A percentile compares a stretch with the other conserved stretches of the same genome.
Evolutionary conservation across 768 basidiomycete genomes (phyloP).

Genomic region (Boletus sensibilis): DNA sequence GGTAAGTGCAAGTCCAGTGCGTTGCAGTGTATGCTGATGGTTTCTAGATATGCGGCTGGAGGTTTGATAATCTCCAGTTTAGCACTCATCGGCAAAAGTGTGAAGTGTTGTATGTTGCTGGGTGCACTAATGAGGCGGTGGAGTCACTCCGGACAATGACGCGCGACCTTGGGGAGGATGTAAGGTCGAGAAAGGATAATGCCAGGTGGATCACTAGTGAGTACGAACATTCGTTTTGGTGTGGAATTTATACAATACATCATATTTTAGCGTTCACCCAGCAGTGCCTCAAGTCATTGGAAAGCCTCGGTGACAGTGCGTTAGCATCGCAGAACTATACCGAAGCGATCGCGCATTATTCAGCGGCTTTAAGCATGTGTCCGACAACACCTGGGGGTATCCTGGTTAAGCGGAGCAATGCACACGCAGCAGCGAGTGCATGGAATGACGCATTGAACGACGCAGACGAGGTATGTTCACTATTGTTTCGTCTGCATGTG

Average conservation of each 20-base stretch:
- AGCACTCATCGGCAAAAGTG: background rate
- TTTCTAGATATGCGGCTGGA: constrained; percentile 4
- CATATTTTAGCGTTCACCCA: background rate
- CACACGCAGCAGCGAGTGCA: background rate
- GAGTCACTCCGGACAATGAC: background rate
- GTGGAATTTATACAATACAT: background rate
- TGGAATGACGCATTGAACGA: background rate
- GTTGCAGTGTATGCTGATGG: background rate
- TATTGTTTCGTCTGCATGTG: background rate
- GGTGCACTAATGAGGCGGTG: background rate
- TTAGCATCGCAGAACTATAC: background rate
- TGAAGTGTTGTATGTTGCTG: background rate
- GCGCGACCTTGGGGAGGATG: background rate
- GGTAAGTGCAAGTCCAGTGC: background rate
- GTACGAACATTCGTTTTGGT: background rate
- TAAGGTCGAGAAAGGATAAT: background rate
- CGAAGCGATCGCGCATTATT: background rate
- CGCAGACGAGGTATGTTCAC: background rate
- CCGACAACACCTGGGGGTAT: background rate
- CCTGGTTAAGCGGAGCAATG: constrained; percentile 2
- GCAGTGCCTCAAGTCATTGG: background rate
- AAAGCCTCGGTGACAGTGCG: constrained; percentile 1
- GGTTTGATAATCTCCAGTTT: constrained; percentile 1
- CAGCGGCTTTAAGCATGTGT: background rate
- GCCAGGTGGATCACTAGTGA: constrained; percentile 1